A percentile compares a stretch with the other conserved stretches of the same genome.
Evolutionary conservation across 2,329 filamentous ascomycete genomes (phyloP).

Genomic region (Mycogone perniciosa): DNA sequence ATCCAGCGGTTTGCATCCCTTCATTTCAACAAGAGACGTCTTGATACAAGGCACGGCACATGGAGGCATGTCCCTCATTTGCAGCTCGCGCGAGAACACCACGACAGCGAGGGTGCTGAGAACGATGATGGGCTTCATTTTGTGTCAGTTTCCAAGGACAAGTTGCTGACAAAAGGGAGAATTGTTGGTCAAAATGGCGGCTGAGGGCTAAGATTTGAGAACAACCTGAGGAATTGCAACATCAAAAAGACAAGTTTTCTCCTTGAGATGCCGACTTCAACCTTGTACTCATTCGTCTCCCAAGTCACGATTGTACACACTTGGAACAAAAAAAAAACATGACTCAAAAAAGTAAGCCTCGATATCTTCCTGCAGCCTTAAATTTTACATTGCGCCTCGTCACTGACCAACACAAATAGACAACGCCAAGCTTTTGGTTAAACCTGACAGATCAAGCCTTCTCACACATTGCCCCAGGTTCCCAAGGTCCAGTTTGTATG

Average conservation of each 20-base stretch:
- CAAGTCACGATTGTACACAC: too few relatives aligned
- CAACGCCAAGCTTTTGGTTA: neutral
- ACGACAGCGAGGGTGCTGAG: neutral
- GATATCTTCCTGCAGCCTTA: too few relatives aligned
- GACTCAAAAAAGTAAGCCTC: neutral
- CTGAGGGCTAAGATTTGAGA: too few relatives aligned
- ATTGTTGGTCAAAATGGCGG: too few relatives aligned
- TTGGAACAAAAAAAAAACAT: too few relatives aligned
- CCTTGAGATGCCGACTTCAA: neutral
- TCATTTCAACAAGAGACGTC: neutral
- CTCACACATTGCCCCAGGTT: slow-evolving; percentile 49
- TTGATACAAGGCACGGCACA: neutral
- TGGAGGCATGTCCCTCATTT: neutral
- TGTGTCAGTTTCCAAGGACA: too few relatives aligned
- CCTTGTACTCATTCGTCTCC: neutral
- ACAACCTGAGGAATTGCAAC: too few relatives aligned
- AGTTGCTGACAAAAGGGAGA: too few relatives aligned
- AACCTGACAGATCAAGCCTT: too few relatives aligned
- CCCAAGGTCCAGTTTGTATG: slow-evolving; percentile 56
- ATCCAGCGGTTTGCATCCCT: neutral
- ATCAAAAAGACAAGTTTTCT: too few relatives aligned
- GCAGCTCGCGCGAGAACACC: neutral
- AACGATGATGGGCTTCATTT: neutral
- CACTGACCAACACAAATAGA: neutral
- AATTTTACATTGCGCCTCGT: too few relatives aligned